A percentile compares a stretch with the other conserved stretches of the same genome.
Evolutionary conservation across 139 green algal species (phyloP).

Genomic region (Trebouxia sp.): DNA sequence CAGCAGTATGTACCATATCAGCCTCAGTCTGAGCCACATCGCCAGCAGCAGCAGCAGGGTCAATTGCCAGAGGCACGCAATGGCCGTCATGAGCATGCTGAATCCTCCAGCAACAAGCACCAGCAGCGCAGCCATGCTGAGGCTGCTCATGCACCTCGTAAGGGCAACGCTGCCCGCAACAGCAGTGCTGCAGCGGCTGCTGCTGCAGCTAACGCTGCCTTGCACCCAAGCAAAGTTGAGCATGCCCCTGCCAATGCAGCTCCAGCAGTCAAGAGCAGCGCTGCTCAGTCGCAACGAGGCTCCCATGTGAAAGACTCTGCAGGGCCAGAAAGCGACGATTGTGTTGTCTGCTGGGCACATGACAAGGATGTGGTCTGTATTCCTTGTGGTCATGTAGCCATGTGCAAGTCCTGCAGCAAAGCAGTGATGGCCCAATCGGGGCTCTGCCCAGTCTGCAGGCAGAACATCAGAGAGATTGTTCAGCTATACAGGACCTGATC

Average conservation of each 20-base stretch:
- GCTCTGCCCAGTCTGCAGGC: slow-evolving; percentile 19
- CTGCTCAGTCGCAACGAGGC: neutral
- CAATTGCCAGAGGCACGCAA: neutral
- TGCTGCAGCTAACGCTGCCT: neutral
- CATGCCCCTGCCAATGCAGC: neutral
- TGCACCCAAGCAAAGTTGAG: neutral
- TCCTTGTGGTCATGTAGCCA: slow-evolving; percentile 24
- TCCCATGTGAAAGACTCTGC: neutral
- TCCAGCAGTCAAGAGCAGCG: neutral
- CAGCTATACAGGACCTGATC: slow-evolving; percentile 2
- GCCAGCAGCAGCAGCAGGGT: neutral
- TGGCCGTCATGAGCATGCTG: neutral
- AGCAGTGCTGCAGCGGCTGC: neutral
- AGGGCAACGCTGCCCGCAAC: neutral
- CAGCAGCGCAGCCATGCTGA: neutral
- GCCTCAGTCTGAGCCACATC: neutral
- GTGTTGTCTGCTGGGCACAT: slow-evolving; percentile 19
- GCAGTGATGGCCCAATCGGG: slow-evolving; percentile 1
- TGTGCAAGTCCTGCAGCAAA: slow-evolving; percentile 26
- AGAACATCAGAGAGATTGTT: neutral
- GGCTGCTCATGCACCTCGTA: neutral
- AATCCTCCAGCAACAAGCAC: slow-evolving; percentile 1
- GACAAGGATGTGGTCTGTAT: slow-evolving; percentile 16
- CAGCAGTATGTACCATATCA: slow-evolving; percentile 4
- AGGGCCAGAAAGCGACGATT: slow-evolving; percentile 9